These are phyloP conservation scores for Agapanthus africanus DNA, from an alignment of 106 monocot genomes.

Conservation along the genomic window DNA sequence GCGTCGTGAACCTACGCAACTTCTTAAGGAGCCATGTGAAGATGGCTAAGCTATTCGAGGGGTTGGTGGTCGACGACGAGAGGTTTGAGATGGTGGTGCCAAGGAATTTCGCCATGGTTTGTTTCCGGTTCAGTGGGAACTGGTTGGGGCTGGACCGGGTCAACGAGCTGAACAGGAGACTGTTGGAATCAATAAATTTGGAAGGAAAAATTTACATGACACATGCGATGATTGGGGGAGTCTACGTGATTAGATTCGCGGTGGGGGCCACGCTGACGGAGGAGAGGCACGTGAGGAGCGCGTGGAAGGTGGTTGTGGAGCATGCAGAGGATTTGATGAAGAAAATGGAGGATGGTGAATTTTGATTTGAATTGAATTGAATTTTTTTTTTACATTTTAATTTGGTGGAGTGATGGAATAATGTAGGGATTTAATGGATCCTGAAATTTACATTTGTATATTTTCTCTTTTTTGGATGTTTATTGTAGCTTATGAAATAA, in stretches of 20 bases:
- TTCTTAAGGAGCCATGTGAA: slow-evolving; percentile 29
- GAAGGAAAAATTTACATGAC: slow-evolving; percentile 29
- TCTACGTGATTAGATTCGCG: slow-evolving; percentile 41
- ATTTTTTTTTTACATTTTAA: no score
- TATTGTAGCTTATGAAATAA: no score
- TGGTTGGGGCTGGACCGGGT: not conserved
- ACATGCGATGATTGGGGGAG: slow-evolving; percentile 31
- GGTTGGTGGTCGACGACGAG: slow-evolving; percentile 20
- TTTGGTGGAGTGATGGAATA: no score
- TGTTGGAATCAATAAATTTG: slow-evolving; percentile 23
- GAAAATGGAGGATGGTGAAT: no score
- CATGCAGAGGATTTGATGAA: no score
- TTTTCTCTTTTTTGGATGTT: no score
- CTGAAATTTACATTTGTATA: no score
- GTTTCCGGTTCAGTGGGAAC: slow-evolving; percentile 22
- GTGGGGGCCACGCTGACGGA: slow-evolving; percentile 41
- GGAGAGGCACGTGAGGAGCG: slow-evolving; percentile 32
- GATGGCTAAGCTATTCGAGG: slow-evolving; percentile 47
- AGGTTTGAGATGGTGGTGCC: slow-evolving; percentile 53
- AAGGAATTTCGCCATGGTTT: slow-evolving; percentile 33
- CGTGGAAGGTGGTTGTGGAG: slow-evolving; percentile 31
- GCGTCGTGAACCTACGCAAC: slow-evolving; percentile 24
- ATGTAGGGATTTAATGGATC: no score
- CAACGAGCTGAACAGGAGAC: slow-evolving; percentile 21
- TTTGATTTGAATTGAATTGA: no score